phyloP scores from a whole-genome alignment of 2,329 filamentous ascomycete species.

The Pseudocercospora crystallina region DNA sequence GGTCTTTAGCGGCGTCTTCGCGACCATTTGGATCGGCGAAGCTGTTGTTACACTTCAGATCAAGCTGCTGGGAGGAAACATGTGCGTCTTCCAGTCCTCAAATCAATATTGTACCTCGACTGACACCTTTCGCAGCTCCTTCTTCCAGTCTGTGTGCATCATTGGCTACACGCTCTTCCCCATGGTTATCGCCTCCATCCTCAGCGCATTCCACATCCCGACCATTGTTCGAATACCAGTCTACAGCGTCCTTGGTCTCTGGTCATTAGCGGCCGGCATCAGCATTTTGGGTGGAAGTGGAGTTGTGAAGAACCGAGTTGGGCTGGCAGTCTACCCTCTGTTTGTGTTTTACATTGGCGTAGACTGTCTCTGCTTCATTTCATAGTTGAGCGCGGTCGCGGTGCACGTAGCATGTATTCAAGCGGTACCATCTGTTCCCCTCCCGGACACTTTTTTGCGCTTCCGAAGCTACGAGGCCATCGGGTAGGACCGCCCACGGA shows the following conservation, averaged over 20 bases:
- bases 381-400: neutral
- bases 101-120: constrained; percentile 17
- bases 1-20: constrained; percentile 95
- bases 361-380: constrained; percentile 96
- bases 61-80: constrained; percentile 91
- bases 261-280: constrained; percentile 92
- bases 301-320: constrained; percentile 91
- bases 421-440: no score
- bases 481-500: no score
- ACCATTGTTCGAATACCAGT: constrained; percentile 84
- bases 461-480: no score
- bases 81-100: constrained; percentile 63
- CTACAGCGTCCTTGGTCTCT: constrained; percentile 82
- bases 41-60: constrained; percentile 97
- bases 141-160: constrained; percentile 95
- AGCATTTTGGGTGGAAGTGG: constrained; percentile 95
- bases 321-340: constrained; percentile 89
- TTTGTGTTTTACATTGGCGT: constrained; percentile 93
- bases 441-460: no score
- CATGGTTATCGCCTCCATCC: constrained; percentile 84
- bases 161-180: constrained; percentile 99
- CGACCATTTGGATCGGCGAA: constrained; percentile 94
- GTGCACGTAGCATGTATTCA: neutral
- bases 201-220: constrained; percentile 78
- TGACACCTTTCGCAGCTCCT: constrained; percentile 65